Evolutionary conservation across 2,329 filamentous ascomycete species (phyloP).

Genomic region (Colletotrichum sp.): DNA sequence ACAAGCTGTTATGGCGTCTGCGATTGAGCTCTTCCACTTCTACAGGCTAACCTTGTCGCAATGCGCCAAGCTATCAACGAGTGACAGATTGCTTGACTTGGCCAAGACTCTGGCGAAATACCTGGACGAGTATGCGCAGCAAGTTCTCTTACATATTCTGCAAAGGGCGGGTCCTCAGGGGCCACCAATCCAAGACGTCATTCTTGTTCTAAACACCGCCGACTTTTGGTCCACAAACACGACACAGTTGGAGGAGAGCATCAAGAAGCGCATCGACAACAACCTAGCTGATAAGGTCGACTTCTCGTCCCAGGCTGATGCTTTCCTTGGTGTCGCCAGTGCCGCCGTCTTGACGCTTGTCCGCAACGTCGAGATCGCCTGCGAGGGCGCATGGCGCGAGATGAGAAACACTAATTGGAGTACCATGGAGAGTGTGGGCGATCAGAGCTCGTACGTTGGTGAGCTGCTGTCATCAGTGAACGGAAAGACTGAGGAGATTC

Average conservation of each 20-base stretch:
- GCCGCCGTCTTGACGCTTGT: conserved; percentile 86
- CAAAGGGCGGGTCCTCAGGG: conserved; percentile 60
- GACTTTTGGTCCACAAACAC: conserved; percentile 97
- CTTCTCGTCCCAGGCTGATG: conserved; percentile 89
- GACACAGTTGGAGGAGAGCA: conserved; percentile 91
- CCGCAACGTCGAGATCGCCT: conserved; percentile 79
- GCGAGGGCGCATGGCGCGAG: conserved; percentile 90
- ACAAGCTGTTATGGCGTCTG: conserved; percentile 88
- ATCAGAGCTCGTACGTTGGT: conserved; percentile 90
- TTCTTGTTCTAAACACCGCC: conserved; percentile 92
- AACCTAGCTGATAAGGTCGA: conserved; percentile 80
- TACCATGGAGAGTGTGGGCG: conserved; percentile 89
- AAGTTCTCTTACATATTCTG: conserved; percentile 79
- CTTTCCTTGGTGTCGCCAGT: conserved; percentile 93
- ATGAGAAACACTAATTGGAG: conserved; percentile 98
- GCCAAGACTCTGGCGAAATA: conserved; percentile 89
- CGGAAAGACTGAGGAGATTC: conserved; percentile 73
- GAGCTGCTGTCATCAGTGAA: conserved; percentile 80
- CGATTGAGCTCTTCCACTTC: conserved; percentile 96
- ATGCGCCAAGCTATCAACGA: conserved; percentile 94
- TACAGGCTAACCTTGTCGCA: conserved; percentile 93
- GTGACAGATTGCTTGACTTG: conserved; percentile 84
- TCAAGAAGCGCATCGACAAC: conserved; percentile 86
- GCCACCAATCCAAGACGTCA: conserved; percentile 72
- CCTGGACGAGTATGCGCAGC: conserved; percentile 92